Evolutionary conservation across 352 stramenopile species (phyloP).

Genomic region (Blastocystis sp.): DNA sequence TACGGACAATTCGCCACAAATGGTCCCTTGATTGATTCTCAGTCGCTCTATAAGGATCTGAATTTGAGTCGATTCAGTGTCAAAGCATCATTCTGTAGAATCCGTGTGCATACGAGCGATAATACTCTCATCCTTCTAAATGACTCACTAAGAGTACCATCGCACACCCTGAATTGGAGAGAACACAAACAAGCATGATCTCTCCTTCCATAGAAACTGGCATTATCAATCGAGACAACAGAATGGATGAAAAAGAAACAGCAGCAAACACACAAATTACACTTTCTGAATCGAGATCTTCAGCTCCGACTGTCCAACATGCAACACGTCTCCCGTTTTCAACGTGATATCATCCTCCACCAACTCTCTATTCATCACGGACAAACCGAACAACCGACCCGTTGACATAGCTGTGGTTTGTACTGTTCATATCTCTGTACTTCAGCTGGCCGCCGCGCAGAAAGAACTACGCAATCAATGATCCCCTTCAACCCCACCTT

Average conservation of each 20-base stretch:
- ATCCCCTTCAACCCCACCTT: neutral
- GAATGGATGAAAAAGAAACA: neutral
- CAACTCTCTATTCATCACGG: slow-evolving; percentile 1
- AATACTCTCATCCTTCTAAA: too few relatives aligned
- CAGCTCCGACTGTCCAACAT: slow-evolving; percentile 54
- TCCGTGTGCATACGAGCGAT: too few relatives aligned
- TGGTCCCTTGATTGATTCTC: neutral
- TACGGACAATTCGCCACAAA: neutral
- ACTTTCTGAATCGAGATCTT: neutral
- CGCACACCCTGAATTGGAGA: too few relatives aligned
- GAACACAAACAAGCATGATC: too few relatives aligned
- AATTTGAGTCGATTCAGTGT: too few relatives aligned
- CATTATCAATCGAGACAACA: neutral
- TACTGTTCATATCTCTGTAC: slow-evolving; percentile 59
- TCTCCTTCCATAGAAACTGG: too few relatives aligned
- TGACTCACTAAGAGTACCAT: too few relatives aligned
- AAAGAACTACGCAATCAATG: slow-evolving; percentile 45
- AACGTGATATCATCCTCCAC: slow-evolving; percentile 47
- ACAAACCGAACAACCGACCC: neutral
- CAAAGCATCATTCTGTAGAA: too few relatives aligned
- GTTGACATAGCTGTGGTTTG: slow-evolving; percentile 67
- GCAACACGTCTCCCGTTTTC: slow-evolving; percentile 53
- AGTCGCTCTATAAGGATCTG: too few relatives aligned
- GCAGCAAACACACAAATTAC: neutral
- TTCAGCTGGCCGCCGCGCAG: slow-evolving; percentile 60